A percentile compares a stretch with the other conserved stretches of the same genome.
These are phyloP conservation scores for Marchantia polymorpha DNA, from an alignment of 225 moss, liverwort and hornwort species.

Conservation along the genomic window DNA sequence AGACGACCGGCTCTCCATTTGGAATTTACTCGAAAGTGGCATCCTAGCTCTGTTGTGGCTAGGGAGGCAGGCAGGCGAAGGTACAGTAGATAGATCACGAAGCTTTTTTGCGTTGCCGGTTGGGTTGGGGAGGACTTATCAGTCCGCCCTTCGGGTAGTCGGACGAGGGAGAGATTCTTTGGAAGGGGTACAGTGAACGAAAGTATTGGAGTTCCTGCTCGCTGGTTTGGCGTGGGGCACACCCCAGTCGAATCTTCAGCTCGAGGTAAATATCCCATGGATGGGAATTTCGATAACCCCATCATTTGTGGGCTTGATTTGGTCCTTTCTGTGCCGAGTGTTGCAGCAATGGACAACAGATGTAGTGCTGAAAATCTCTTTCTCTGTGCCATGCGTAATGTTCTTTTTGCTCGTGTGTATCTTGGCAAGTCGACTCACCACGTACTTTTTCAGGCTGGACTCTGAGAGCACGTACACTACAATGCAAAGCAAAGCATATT, in stretches of 20 bases:
- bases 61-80: no score
- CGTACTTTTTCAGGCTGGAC: neutral
- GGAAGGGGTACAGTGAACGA: neutral
- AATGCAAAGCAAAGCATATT: neutral
- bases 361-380: neutral
- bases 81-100: no score
- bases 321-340: neutral
- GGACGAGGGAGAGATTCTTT: no score
- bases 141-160: no score
- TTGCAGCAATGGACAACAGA: neutral
- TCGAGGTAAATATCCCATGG: neutral
- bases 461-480: neutral
- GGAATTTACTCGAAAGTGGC: no score
- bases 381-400: neutral
- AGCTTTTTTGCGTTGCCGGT: no score
- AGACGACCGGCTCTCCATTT: no score
- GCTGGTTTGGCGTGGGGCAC: neutral
- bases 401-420: neutral
- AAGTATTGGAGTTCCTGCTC: neutral
- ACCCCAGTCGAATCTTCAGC: neutral
- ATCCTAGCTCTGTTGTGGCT: no score
- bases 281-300: neutral
- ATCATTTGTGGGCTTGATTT: neutral
- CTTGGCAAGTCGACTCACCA: neutral
- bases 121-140: no score